Percentiles rank a stretch among this genome's conserved stretches.
Evolutionary conservation across 164 flowering plant species (phyloP).

Genomic region (Vitis amurensis): DNA sequence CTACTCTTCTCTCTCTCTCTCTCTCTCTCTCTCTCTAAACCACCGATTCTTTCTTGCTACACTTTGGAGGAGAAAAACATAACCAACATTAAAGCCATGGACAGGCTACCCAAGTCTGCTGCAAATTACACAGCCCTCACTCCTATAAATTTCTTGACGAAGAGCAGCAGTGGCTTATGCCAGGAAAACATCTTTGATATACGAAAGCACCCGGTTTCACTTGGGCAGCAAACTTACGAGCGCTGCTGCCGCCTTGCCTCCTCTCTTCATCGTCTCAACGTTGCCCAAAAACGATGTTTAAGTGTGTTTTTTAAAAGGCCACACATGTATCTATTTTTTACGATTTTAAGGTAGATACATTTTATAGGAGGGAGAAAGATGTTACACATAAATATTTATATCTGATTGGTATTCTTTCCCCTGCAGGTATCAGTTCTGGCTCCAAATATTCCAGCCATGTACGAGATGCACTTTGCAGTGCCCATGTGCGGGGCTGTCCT

Average conservation of each 20-base stretch:
- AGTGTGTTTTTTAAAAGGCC: neutral
- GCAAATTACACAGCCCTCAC: conserved; percentile 74
- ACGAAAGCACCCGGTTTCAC: conserved; percentile 64
- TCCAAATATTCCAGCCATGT: conserved; percentile 84
- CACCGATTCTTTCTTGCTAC: neutral
- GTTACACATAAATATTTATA: neutral
- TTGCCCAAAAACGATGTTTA: conserved; percentile 53
- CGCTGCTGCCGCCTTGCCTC: conserved; percentile 82
- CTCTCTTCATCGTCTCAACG: conserved; percentile 51
- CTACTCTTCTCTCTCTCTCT: neutral
- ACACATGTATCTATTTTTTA: too few relatives aligned
- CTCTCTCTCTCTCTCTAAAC: neutral
- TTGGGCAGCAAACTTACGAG: conserved; percentile 74
- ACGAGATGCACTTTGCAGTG: conserved; percentile 96
- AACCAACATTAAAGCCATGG: conserved; percentile 37
- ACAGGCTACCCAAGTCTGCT: conserved; percentile 49
- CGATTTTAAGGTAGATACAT: too few relatives aligned
- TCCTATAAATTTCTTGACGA: conserved; percentile 66
- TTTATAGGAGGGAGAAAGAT: neutral
- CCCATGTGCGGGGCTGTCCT: conserved; percentile 95
- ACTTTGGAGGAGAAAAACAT: too few relatives aligned
- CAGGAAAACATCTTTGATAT: conserved; percentile 61
- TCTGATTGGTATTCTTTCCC: neutral
- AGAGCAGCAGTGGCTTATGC: conserved; percentile 69
- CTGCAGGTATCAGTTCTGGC: conserved; percentile 82